These are phyloP conservation scores for Zoysia pacifica DNA, from an alignment of 176 grass and related monocot species.

Conservation along the genomic window DNA sequence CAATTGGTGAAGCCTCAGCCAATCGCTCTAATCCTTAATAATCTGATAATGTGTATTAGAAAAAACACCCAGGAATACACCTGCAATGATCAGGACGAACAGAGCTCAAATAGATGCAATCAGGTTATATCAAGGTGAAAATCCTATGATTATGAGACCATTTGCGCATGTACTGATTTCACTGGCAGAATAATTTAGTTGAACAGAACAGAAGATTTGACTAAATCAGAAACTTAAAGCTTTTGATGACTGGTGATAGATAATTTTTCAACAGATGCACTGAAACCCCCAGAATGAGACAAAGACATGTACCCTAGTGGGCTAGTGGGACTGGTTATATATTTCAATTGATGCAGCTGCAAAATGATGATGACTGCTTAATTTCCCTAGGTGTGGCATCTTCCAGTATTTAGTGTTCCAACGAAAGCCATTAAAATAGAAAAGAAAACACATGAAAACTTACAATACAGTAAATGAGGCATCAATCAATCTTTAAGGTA, in stretches of 20 bases:
- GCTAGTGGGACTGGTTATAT: neutral
- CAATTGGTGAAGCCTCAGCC: conserved; percentile 79
- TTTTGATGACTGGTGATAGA: neutral
- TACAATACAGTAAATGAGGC: conserved; percentile 1
- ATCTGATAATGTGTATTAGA: conserved; percentile 95
- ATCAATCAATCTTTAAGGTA: neutral
- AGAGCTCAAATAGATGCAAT: conserved; percentile 19
- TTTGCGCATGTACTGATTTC: neutral
- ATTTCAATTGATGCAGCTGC: neutral
- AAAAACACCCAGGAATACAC: conserved; percentile 83
- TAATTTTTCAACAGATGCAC: neutral
- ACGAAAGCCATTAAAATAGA: neutral
- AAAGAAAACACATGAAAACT: neutral
- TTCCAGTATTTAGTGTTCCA: neutral
- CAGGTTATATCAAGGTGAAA: neutral
- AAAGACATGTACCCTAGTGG: neutral
- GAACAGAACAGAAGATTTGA: neutral
- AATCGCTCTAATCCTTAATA: conserved; percentile 80
- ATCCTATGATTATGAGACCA: neutral
- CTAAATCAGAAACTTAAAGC: neutral
- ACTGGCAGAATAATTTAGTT: neutral
- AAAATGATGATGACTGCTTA: neutral
- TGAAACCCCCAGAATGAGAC: conserved; percentile 17
- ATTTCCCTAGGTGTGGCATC: neutral
- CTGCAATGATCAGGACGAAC: conserved; percentile 49